Evolutionary conservation across 257 asterid species (phyloP).

Genomic region (Avicennia marina): DNA sequence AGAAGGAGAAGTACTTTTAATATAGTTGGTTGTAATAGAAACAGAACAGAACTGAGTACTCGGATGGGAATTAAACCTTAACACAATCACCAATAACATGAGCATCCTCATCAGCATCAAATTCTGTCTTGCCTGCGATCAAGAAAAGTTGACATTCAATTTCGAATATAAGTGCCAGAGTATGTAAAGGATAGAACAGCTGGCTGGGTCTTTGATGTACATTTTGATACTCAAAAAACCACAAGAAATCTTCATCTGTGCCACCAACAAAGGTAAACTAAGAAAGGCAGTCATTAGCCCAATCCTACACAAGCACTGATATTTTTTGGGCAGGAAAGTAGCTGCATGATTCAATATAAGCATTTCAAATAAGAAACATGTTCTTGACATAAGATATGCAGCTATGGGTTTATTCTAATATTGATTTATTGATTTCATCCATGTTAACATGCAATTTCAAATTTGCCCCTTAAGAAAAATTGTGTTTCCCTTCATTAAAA

Average conservation of each 20-base stretch:
- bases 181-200: background rate
- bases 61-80: constrained; percentile 53
- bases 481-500: background rate
- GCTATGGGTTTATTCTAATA: background rate
- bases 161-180: background rate
- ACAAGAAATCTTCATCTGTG: background rate
- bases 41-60: constrained; percentile 9
- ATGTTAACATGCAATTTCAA: background rate
- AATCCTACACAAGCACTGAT: background rate
- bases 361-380: constrained; percentile 10
- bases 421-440: background rate
- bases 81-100: constrained; percentile 96
- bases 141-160: constrained; percentile 14
- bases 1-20: background rate
- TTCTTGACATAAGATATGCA: background rate
- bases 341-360: background rate
- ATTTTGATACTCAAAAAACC: background rate
- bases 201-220: no score
- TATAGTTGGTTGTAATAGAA: background rate
- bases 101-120: constrained; percentile 83
- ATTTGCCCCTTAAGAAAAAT: background rate
- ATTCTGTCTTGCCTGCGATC: constrained; percentile 70
- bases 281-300: no score
- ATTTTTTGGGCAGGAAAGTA: background rate
- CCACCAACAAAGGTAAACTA: background rate